These are phyloP conservation scores for Fusarium staphyleae DNA, from an alignment of 2,329 filamentous ascomycete species.

Conservation along the genomic window DNA sequence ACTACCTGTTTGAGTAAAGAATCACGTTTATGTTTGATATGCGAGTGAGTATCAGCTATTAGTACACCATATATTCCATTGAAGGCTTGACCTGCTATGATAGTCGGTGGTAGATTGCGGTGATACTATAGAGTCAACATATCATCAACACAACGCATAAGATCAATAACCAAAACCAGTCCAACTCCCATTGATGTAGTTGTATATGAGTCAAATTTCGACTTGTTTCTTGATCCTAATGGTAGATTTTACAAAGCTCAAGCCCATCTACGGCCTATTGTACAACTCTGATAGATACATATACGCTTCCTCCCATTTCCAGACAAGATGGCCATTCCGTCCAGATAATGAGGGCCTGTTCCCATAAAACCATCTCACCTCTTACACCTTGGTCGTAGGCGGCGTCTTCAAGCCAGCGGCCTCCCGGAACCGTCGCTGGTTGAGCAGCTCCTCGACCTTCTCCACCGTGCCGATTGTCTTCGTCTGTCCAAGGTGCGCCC, in stretches of 20 bases:
- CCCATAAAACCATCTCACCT: neutral
- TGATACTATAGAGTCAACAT: too few relatives aligned
- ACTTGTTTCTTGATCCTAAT: slow-evolving; percentile 9
- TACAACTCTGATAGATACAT: slow-evolving; percentile 38
- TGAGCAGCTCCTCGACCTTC: slow-evolving; percentile 65
- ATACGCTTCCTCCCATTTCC: slow-evolving; percentile 10
- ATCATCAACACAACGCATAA: too few relatives aligned
- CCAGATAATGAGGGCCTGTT: neutral
- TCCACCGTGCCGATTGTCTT: slow-evolving; percentile 59
- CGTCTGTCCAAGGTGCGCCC: slow-evolving; percentile 63
- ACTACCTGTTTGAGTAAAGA: too few relatives aligned
- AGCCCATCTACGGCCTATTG: slow-evolving; percentile 36
- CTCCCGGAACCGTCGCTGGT: slow-evolving; percentile 56
- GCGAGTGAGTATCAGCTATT: too few relatives aligned
- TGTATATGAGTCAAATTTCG: neutral
- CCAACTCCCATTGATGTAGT: too few relatives aligned
- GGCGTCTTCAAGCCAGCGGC: slow-evolving; percentile 42
- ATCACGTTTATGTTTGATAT: too few relatives aligned
- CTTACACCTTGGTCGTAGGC: slow-evolving; percentile 32
- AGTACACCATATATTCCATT: too few relatives aligned
- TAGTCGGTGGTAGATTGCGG: too few relatives aligned
- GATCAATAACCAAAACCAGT: too few relatives aligned
- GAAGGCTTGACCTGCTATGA: too few relatives aligned
- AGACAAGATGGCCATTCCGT: slow-evolving; percentile 19
- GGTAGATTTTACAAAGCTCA: slow-evolving; percentile 33